phyloP scores from a whole-genome alignment of 2,329 filamentous ascomycete genomes.

The Chaetomiaceae sp. region DNA sequence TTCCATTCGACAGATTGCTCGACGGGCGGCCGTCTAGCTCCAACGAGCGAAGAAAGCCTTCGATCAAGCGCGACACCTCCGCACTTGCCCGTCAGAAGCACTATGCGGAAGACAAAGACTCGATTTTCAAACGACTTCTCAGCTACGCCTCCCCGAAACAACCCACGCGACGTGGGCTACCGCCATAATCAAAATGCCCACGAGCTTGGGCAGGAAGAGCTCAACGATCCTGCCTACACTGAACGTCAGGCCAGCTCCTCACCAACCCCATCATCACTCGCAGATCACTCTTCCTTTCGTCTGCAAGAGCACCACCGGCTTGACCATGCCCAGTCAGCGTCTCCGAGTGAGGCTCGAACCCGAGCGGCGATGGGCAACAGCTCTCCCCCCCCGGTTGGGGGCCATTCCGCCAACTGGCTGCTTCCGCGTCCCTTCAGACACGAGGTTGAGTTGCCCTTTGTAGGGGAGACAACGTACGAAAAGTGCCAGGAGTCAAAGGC shows the following conservation, averaged over 20 bases:
- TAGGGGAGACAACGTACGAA: background rate
- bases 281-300: background rate
- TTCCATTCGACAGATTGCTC: background rate
- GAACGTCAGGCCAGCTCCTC: background rate
- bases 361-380: background rate
- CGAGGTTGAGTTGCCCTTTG: background rate
- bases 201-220: background rate
- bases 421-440: conserved; percentile 9
- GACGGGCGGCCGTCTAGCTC: background rate
- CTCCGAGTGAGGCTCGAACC: background rate
- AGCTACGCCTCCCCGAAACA: background rate
- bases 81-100: no score
- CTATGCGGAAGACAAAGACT: background rate
- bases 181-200: background rate
- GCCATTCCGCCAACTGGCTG: conserved; percentile 3
- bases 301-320: background rate
- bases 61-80: background rate
- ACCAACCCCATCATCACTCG: background rate
- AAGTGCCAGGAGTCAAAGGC: background rate
- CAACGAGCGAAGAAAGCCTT: background rate
- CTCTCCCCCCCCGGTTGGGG: background rate
- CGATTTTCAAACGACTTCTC: background rate
- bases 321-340: background rate
- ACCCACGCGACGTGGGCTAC: background rate
- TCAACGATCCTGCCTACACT: background rate